Base-by-base conservation (phyloP, 345 rosid genomes). In the Gossypium thurberi region DNA sequence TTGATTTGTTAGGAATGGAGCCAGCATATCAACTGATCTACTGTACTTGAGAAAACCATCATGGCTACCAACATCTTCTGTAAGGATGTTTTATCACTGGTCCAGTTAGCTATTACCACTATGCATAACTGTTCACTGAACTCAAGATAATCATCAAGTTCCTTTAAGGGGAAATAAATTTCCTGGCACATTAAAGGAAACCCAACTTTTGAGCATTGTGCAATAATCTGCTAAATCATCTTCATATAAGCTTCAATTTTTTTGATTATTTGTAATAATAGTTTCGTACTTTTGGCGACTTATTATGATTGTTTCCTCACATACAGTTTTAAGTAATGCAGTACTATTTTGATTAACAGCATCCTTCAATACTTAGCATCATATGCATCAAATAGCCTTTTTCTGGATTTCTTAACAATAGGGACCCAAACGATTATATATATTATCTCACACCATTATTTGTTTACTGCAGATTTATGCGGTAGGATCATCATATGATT, bases 21-120 rank as follows among this genome's bases (percentile, higher is more conserved):
- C 82, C 52, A 81, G 77, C 72, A 72, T 62, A 74, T 74, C 84
- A 21, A 66, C 84, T 25, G 75, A 81, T 83, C 79, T 78, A 53
- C 76, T 84, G 71, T 70, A 75, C 83, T 76, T 84, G 83, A 84
- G 96, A 80, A 90, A 84, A 82, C 91, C 97, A 66, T 80, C 98
- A 72, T 95, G 98, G 98, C 85, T 91, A 46, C 91, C 91, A 21
- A 68, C 96, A 60, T 81, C 85, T 79, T 92, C 97, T 4, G 99
- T 95, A 86, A 84, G 91, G 61, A 51, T 11, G 71, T 21, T 59
- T 69, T 5, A 10, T 48, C 23, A 13, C 53, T 58, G 14, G 3
- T 10, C 60, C 17, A 6, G 60, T 28, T 33, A 4, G 8, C 25
- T 0, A 11, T 28, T 69, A 50, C 17, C 25, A 14, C 25, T 40